Conservation (phyloP, 2,329 filamentous ascomycete species). For the Penicillium glabrum region DNA sequence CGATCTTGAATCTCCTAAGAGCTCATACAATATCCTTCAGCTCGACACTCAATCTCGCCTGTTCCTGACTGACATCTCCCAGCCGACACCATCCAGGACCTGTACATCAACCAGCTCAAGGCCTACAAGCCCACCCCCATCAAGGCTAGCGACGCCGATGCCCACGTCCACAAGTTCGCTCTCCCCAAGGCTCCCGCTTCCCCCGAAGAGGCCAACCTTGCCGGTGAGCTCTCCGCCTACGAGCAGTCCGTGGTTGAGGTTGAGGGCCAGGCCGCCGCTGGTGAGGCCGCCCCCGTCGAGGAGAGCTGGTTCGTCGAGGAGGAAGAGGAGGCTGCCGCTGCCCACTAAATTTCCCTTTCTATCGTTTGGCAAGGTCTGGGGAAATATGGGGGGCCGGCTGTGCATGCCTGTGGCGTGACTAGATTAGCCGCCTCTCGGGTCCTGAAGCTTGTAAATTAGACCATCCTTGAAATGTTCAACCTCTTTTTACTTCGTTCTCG, state of each 20-base stretch:
- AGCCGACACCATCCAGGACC: conserved; percentile 97
- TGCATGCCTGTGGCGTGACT: conserved; percentile 21
- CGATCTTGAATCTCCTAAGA: conserved; percentile 11
- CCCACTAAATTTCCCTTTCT: conserved; percentile 39
- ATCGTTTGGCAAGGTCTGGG: conserved; percentile 28
- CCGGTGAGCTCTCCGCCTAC: conserved; percentile 89
- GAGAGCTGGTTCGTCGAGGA: conserved; percentile 84
- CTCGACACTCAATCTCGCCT: conserved; percentile 24
- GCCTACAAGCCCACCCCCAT: conserved; percentile 83
- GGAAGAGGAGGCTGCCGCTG: conserved; percentile 51
- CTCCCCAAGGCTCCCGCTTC: conserved; percentile 78
- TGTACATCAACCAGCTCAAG: conserved; percentile 96
- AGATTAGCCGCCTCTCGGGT: conserved; percentile 24
- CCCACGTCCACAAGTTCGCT: conserved; percentile 85
- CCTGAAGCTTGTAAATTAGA: conserved; percentile 31
- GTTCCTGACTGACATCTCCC: conserved; percentile 24
- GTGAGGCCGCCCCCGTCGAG: conserved; percentile 61
- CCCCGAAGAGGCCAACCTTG: conserved; percentile 91
- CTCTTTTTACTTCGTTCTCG: conserved; percentile 17
- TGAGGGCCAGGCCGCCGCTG: conserved; percentile 73
- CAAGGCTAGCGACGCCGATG: conserved; percentile 84
- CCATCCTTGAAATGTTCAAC: conserved; percentile 25
- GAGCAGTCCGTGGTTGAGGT: conserved; percentile 89
- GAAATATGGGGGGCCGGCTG: conserved; percentile 27
- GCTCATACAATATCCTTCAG: neutral